Evolutionary conservation across 176 grass and related monocot genomes (phyloP), one percentile per base, ranked within the genome.

Genomic region (Musa beccarii): DNA sequence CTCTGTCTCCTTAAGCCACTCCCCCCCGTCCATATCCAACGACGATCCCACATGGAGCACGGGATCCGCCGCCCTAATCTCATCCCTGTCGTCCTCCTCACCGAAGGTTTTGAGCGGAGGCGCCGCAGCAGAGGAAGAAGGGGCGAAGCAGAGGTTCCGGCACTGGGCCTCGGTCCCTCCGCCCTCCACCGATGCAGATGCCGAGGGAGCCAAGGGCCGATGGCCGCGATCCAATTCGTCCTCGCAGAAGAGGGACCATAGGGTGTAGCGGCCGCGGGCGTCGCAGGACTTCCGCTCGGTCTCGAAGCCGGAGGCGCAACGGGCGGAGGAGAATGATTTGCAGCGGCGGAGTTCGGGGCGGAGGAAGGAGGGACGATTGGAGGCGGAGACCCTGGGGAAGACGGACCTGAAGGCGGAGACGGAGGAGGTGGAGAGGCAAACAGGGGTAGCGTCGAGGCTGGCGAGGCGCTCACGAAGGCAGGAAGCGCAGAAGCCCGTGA

Each of bases 391-490:
- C 81, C 81, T 81, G 66, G 79, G 76, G 78, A 96, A 91, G 66
- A 96, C 79, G 24, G 84, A 96, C 53, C 81, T 85, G 26, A 96
- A 81, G 59, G 92, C 89, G 11, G 92, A 96, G 9, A 89, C 90
- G 69, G 92, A 95, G 0, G 92, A 74, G 25, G 81, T 84, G 22
- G 85, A 79, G 52, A 86, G 54, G 74, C 84, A 77, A 59, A 76
- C 75, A 17, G 68, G 82, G 61, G 87, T 83, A 24, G 81, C 77
- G 67, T 96, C 92, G 59, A 96, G 88, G 9, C 92, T 86, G 0
- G 84, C 61, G 79, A 96, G 92, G 69, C 92, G 92, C 77, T 92
- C 92, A 57, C 92, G 92, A 23, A 96, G 86, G 82, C 92, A 96
- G 12, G 92, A 85, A 70, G 84, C 68, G 84, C 92, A 96, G 86